Evolutionary conservation across 2,329 filamentous ascomycete genomes (phyloP).

Genomic region (Aspergillus piperis): DNA sequence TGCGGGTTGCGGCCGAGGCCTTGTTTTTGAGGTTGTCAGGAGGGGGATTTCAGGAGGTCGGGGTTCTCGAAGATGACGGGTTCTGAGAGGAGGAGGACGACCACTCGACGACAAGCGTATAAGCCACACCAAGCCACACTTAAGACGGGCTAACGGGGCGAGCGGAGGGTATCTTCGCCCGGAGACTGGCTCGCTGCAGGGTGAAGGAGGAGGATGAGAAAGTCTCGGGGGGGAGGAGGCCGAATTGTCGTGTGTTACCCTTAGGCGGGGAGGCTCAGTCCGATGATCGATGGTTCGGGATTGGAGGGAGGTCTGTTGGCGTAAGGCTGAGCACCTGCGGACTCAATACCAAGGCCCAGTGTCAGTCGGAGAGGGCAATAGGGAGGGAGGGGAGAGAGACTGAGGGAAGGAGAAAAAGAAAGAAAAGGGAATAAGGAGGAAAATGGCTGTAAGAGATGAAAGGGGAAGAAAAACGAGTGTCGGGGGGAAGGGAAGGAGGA

Average conservation of each 20-base stretch:
- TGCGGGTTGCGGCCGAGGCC: constrained; percentile 7
- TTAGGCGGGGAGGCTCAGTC: constrained; percentile 23
- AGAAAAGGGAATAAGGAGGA: constrained; percentile 1
- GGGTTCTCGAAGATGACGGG: constrained; percentile 5
- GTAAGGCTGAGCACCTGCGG: constrained; percentile 23
- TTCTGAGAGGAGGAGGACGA: constrained; percentile 5
- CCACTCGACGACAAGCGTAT: constrained; percentile 9
- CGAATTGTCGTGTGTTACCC: constrained; percentile 21
- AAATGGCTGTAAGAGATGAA: not conserved
- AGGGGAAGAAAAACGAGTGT: constrained; percentile 7
- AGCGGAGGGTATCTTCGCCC: constrained; percentile 6
- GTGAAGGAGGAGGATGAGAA: not conserved
- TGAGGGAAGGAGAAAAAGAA: not conserved
- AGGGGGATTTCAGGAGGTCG: constrained; percentile 17
- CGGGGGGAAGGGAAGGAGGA: not conserved
- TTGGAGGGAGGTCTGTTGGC: constrained; percentile 6
- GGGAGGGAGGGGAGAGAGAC: not conserved
- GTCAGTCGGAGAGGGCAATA: not conserved
- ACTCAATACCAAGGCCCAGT: constrained; percentile 1
- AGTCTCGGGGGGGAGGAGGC: constrained; percentile 1
- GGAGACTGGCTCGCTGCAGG: not conserved
- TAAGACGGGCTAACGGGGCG: constrained; percentile 6
- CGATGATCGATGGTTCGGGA: constrained; percentile 20
- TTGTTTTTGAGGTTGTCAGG: constrained; percentile 7
- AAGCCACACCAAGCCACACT: constrained; percentile 16